Base-by-base conservation (phyloP, 2,329 filamentous ascomycete species). In the Ilyonectria sp. region DNA sequence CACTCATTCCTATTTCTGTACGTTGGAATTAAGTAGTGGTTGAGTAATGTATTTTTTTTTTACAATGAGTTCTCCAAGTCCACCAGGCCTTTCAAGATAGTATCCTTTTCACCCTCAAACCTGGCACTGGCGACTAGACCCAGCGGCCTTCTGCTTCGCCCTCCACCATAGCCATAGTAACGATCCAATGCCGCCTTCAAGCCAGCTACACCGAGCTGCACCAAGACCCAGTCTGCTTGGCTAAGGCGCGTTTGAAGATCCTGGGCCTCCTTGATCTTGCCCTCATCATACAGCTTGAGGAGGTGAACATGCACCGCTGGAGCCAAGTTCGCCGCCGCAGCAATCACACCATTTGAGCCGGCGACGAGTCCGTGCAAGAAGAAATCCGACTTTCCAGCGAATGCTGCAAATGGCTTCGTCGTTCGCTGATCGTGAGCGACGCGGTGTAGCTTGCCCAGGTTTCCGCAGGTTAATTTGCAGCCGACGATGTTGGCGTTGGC, bases 41-140 rank as follows among this genome's bases (percentile, higher is more conserved):
- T 26, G 26, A 26, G 9, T 31, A 29, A 40, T 40, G 29, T 43
- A 21, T 7, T 21, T 2, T 29, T 8, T 19, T 29, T 31, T 49
- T 43, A 68, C 21, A 68, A 26, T 0, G 67, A 69, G 33, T 65
- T 68, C 26, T 69, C 68, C 1, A 69, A 43, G 1, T 68, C 68
- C 6, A 69, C 61, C n/a, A 69, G 23, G 11, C 29, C 62, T 31
- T 60, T 65, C 2, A 69, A 53, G 13, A 60, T 21, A 4, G 4
- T 43, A 50, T 69, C 68, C 5, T 61, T 63, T 11, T 52, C 53
- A 1, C 68, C 65, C 9, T 69, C 68, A 17, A 68, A 69, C 52
- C 59, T 68, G 13, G 47, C 55, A n/a, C 57, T 63, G 4, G 57
- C 60, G 21, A 68, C 68, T 2, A 59, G 29, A 1, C 65, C 65